phyloP scores from a whole-genome alignment of 352 stramenopile species.

The Phytophthora fragariae region DNA sequence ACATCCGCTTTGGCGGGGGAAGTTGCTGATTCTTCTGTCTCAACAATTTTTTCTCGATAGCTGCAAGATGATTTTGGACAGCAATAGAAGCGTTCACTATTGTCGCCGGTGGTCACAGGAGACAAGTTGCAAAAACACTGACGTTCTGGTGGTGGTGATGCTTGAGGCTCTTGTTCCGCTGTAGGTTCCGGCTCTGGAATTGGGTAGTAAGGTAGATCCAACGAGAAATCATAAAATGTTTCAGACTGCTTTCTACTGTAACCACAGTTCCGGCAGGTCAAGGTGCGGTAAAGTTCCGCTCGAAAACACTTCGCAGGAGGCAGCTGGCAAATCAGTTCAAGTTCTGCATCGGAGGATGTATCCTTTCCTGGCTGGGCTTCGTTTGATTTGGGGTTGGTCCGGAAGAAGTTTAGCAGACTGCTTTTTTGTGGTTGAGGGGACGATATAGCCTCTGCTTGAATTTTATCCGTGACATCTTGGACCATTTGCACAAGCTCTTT shows the following conservation, averaged over 20 bases:
- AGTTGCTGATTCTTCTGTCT: constrained; percentile 4
- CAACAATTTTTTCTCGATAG: constrained; percentile 56
- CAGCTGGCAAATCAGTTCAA: constrained; percentile 62
- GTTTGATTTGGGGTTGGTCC: constrained; percentile 33
- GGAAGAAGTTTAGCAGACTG: constrained; percentile 76
- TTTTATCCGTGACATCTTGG: constrained; percentile 43
- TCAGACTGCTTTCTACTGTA: constrained; percentile 85
- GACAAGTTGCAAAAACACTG: constrained; percentile 73
- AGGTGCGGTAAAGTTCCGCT: constrained; percentile 74
- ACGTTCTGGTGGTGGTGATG: constrained; percentile 34
- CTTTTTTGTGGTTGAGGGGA: constrained; percentile 40
- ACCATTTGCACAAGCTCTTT: constrained; percentile 76
- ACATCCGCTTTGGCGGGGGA: constrained; percentile 25
- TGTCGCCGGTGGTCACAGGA: constrained; percentile 42
- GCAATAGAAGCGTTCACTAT: constrained; percentile 51
- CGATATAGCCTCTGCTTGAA: constrained; percentile 32
- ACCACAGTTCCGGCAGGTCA: constrained; percentile 79
- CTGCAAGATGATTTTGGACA: constrained; percentile 75
- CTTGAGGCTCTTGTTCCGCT: constrained; percentile 45
- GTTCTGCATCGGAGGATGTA: constrained; percentile 29
- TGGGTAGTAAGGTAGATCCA: constrained; percentile 74
- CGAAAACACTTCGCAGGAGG: constrained; percentile 83
- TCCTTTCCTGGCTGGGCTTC: constrained; percentile 13
- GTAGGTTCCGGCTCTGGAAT: constrained; percentile 32
- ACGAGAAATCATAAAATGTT: constrained; percentile 88